Base-by-base conservation (phyloP, 257 asterid genomes). In the Gardenia jasminoides region DNA sequence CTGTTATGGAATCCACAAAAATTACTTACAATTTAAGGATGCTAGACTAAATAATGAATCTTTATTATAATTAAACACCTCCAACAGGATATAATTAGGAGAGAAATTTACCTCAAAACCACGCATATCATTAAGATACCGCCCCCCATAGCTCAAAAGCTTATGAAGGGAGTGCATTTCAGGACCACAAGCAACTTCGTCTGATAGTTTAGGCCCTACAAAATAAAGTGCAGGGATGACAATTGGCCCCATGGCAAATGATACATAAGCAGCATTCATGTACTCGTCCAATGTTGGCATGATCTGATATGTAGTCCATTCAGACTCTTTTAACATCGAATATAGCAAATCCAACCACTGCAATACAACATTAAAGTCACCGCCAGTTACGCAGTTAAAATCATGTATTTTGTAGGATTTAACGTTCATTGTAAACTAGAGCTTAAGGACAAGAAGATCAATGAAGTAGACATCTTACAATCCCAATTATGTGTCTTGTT, bases 221-320 rank as follows among this genome's bases (percentile, higher is more conserved):
- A 95, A 91, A 83, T 93, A 95, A 64, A 95, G 93, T 39, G 92
- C 78, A 2, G 99, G 97, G 30, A 93, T 89, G 79, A 95, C 89
- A 33, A 93, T 91, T 39, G 98, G 97, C 30, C 99, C 98, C 5
- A 95, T 87, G 68, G 98, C 99, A 76, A 93, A 91, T 26, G 99
- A 95, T 82, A 86, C 80, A 52, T 85, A 88, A 36, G 88, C 98
- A 44, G 90, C 93, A 80, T 72, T 76, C 88, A 93, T 92, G 76
- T 95, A 95, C 48, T 90, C 97, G 20, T 91, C 94, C 80, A 93
- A 74, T 44, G 97, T 82, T 41, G 94, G 94, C 69, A 79, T 77
- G 11, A 76, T 76, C 58, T 65, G 79, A 33, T 86, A 85, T 80
- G 80, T 77, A 39, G 79, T 77, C 98, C 96, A 92, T 89, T 90